Conservation (phyloP, 371 early-diverging fungal species). For the Mortierella sp. region DNA sequence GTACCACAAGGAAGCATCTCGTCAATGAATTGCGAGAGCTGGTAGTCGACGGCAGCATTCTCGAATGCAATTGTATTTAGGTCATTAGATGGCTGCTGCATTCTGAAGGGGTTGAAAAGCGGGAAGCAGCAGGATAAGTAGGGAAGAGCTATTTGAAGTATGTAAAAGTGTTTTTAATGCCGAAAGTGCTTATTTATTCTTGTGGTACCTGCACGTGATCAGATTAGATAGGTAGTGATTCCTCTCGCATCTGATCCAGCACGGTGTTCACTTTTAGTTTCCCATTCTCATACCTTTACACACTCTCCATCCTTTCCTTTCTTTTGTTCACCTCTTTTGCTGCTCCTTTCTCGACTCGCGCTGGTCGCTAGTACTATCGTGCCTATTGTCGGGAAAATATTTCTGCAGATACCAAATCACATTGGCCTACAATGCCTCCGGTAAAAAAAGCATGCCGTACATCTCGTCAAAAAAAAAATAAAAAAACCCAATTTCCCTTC, state of each 20-base stretch:
- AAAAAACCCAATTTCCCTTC: background rate
- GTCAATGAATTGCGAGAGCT: constrained; percentile 56
- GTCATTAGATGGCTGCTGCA: constrained; percentile 14
- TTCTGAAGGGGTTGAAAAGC: constrained; percentile 4
- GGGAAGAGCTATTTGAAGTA: too few species aligned
- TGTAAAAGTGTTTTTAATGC: too few species aligned
- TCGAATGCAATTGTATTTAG: constrained; percentile 56
- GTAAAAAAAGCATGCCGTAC: constrained; percentile 1
- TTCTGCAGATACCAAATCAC: background rate
- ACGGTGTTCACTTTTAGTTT: too few species aligned
- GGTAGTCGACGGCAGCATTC: constrained; percentile 57
- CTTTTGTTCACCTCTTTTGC: background rate
- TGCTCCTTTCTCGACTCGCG: background rate
- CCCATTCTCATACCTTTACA: background rate
- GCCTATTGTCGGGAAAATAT: background rate
- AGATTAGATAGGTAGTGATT: too few species aligned
- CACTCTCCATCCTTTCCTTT: background rate
- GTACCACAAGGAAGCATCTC: constrained; percentile 58
- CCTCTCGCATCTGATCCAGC: constrained; percentile 6
- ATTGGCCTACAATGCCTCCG: background rate
- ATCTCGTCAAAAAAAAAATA: constrained; percentile 2
- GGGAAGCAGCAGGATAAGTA: constrained; percentile 3
- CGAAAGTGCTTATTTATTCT: too few species aligned
- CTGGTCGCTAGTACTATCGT: background rate
- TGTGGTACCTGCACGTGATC: too few species aligned